Evolutionary conservation across 768 basidiomycete species (phyloP).

Genomic region (Rickenella mellea): DNA sequence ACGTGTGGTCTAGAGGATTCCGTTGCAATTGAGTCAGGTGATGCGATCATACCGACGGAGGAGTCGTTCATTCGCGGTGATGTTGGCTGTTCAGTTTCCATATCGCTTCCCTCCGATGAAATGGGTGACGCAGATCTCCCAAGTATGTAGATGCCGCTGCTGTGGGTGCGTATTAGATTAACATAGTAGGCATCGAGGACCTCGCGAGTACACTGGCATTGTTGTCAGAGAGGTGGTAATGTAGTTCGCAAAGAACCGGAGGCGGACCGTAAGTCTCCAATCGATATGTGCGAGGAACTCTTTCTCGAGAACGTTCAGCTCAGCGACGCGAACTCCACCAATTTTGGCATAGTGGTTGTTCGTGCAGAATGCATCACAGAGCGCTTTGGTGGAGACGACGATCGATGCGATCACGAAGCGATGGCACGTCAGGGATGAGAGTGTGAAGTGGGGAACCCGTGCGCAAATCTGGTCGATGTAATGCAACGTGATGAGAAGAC

Average conservation of each 20-base stretch:
- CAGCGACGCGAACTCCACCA: slow-evolving; percentile 84
- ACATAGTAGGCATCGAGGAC: slow-evolving; percentile 89
- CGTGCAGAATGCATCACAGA: slow-evolving; percentile 93
- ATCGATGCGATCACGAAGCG: slow-evolving; percentile 94
- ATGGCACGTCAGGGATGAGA: slow-evolving; percentile 94
- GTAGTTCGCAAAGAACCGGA: not conserved
- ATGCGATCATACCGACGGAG: not conserved
- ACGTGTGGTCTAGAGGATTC: not conserved
- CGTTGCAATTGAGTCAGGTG: not conserved
- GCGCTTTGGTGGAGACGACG: slow-evolving; percentile 86
- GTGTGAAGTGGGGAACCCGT: slow-evolving; percentile 78
- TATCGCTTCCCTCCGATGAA: slow-evolving; percentile 36
- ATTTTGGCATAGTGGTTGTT: slow-evolving; percentile 94
- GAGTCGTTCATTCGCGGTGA: slow-evolving; percentile 36
- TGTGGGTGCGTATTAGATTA: slow-evolving; percentile 85
- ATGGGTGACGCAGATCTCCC: slow-evolving; percentile 27
- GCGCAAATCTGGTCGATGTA: slow-evolving; percentile 93
- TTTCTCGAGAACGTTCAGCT: slow-evolving; percentile 90
- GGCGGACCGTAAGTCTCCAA: slow-evolving; percentile 87
- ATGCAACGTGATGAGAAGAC: slow-evolving; percentile 73
- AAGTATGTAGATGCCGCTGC: slow-evolving; percentile 38
- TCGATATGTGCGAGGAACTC: slow-evolving; percentile 89
- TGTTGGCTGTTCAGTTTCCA: slow-evolving; percentile 43
- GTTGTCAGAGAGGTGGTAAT: slow-evolving; percentile 3
- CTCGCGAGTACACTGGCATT: slow-evolving; percentile 77